phyloP scores from a whole-genome alignment of 495 filamentous ascomycete species.

The Glutinoglossum americanum region DNA sequence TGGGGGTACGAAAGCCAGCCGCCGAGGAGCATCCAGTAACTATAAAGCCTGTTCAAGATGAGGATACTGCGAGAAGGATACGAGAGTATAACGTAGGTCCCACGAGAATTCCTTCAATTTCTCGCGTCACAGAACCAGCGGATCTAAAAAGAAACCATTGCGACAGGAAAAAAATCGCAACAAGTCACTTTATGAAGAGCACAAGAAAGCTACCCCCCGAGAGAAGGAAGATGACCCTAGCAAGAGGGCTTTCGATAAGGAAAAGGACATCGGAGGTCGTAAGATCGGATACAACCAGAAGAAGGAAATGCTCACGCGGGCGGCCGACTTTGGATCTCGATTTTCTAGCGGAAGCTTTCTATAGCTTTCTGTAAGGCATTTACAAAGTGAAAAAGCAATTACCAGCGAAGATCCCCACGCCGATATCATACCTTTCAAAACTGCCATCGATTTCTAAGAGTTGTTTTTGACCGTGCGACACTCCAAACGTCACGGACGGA shows the following conservation, averaged over 20 bases:
- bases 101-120: background rate
- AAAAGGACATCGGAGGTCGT: slow-evolving; percentile 78
- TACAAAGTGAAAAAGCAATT: background rate
- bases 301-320: slow-evolving; percentile 57
- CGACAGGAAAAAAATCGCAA: slow-evolving; percentile 37
- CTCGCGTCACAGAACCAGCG: background rate
- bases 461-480: too few species aligned
- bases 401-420: too few species aligned
- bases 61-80: slow-evolving; percentile 30
- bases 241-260: slow-evolving; percentile 65
- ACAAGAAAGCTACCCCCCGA: slow-evolving; percentile 21
- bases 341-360: slow-evolving; percentile 66
- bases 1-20: slow-evolving; percentile 39
- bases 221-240: slow-evolving; percentile 77
- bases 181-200: slow-evolving; percentile 40
- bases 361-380: slow-evolving; percentile 11
- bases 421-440: too few species aligned
- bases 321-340: slow-evolving; percentile 60
- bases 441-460: too few species aligned
- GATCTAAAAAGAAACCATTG: background rate
- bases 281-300: slow-evolving; percentile 54
- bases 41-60: slow-evolving; percentile 13
- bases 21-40: slow-evolving; percentile 11
- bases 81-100: slow-evolving; percentile 32
- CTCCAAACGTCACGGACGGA: too few species aligned